Evolutionary conservation across 306 rosid genomes (phyloP), one percentile per base, ranked within the genome.

Genomic region (Rubus parviflorus): DNA sequence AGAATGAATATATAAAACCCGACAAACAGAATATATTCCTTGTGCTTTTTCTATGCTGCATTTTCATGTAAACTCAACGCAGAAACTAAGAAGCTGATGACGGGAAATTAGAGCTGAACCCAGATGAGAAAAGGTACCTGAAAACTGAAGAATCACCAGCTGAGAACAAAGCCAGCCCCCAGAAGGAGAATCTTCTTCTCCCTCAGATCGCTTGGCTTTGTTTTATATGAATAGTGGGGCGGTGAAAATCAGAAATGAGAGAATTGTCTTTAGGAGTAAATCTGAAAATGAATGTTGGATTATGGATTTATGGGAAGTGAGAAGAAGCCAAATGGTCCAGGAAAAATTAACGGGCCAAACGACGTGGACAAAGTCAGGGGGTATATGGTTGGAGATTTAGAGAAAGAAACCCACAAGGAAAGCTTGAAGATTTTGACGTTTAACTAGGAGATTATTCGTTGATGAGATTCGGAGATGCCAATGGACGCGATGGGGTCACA

Each of bases 401-500:
- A 49, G 62, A 56, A 20, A 47, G 46, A 45, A 10, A 30, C 35
- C 35, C 35, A 30, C 35, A 30, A 70, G 62, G 25, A 1, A 54
- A 17, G 19, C 56, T 35, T 37, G 63, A 73, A 57, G 62, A 19
- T 30, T 58, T 23, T 25, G 45, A 41, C 4, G 20, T 7, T 19
- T 7, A 3, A 17, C n/a, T 10, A 7, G 22, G 5, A 38, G 72
- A 70, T 8, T 68, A 83, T 83, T 75, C 83, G 62, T 13, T 46
- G 56, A 2, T 20, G 65, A 45, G 80, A 83, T 79, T 68, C 86
- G 70, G 70, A 62, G 80, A 78, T 83, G 64, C 86, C 83, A 35
- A 64, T 8, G 48, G 47, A 38, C 13, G 46, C 16, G 47, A 38
- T 40, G 46, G 13, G 43, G 47, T 30, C 17, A 0, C 70, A 64